phyloP scores from a whole-genome alignment of 768 basidiomycete species.

The Leccinum rimulosum region DNA sequence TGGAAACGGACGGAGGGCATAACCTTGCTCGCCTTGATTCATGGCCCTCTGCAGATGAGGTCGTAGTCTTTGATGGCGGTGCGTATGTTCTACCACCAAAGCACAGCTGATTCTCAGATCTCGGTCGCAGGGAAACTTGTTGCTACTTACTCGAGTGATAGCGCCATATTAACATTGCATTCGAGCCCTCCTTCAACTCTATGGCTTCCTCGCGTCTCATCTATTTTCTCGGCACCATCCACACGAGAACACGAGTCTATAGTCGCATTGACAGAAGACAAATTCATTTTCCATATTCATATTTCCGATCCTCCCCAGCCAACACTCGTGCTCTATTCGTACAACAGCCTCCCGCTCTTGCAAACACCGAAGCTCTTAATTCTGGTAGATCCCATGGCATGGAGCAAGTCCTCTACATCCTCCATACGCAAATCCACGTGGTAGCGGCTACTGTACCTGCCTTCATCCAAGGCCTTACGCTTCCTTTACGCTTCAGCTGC shows the following conservation, averaged over 20 bases:
- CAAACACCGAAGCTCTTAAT: slow-evolving; percentile 52
- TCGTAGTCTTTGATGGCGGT: slow-evolving; percentile 73
- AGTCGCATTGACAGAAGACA: slow-evolving; percentile 62
- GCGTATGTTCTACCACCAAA: slow-evolving; percentile 16
- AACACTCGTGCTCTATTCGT: slow-evolving; percentile 45
- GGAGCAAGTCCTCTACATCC: slow-evolving; percentile 46
- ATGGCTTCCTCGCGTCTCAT: slow-evolving; percentile 49
- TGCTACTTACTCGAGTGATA: slow-evolving; percentile 56
- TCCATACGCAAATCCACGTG: neutral
- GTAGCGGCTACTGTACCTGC: neutral
- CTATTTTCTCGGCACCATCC: slow-evolving; percentile 67
- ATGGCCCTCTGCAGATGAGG: slow-evolving; percentile 59
- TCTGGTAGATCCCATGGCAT: slow-evolving; percentile 87
- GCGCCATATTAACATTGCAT: slow-evolving; percentile 51
- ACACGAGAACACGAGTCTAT: slow-evolving; percentile 51
- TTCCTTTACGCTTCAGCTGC: slow-evolving; percentile 19
- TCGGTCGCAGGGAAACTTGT: slow-evolving; percentile 45
- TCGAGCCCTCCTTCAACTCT: slow-evolving; percentile 42
- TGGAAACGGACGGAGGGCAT: slow-evolving; percentile 44
- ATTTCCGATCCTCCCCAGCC: slow-evolving; percentile 35
- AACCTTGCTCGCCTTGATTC: slow-evolving; percentile 46
- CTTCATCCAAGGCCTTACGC: slow-evolving; percentile 16
- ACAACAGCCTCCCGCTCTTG: slow-evolving; percentile 51
- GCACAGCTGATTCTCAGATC: slow-evolving; percentile 8
- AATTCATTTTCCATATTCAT: slow-evolving; percentile 57